A percentile compares a stretch with the other conserved stretches of the same genome.
phyloP scores from a whole-genome alignment of 352 stramenopile species.

The Phytopythium helicoides region DNA sequence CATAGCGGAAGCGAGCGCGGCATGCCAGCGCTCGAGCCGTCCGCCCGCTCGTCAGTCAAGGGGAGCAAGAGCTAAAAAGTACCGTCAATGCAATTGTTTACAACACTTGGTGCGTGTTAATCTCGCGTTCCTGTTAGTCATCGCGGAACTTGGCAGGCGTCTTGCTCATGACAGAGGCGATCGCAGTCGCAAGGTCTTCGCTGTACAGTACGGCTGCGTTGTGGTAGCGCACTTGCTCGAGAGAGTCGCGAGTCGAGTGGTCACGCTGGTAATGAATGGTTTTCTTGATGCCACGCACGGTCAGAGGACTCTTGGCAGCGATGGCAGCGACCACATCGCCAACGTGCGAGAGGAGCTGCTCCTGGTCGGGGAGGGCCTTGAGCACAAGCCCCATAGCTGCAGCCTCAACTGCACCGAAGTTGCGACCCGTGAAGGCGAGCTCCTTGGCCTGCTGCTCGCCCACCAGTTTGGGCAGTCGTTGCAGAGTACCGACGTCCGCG shows the following conservation, averaged over 20 bases:
- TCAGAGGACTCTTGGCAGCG: conserved; percentile 83
- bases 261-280: conserved; percentile 87
- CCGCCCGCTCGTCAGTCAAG: too few species aligned
- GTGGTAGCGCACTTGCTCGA: conserved; percentile 81
- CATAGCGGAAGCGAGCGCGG: neutral
- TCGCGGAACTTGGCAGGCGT: conserved; percentile 59
- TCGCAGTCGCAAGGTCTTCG: conserved; percentile 76
- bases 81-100: conserved; percentile 3
- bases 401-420: conserved; percentile 75
- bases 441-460: conserved; percentile 85
- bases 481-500: conserved; percentile 85
- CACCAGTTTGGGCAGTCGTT: conserved; percentile 82
- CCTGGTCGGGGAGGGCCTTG: conserved; percentile 57
- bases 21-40: too few species aligned
- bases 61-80: neutral
- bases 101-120: neutral
- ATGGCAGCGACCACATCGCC: conserved; percentile 54
- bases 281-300: conserved; percentile 85
- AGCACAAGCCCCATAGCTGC: conserved; percentile 76
- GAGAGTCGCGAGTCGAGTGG: conserved; percentile 73
- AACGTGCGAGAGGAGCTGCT: conserved; percentile 60
- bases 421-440: conserved; percentile 79
- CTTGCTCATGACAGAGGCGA: conserved; percentile 72
- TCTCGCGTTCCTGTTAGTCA: conserved; percentile 32
- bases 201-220: conserved; percentile 85